Evolutionary conservation across 805 yeast genomes (phyloP).

Genomic region (Starmerella scarabaei): DNA sequence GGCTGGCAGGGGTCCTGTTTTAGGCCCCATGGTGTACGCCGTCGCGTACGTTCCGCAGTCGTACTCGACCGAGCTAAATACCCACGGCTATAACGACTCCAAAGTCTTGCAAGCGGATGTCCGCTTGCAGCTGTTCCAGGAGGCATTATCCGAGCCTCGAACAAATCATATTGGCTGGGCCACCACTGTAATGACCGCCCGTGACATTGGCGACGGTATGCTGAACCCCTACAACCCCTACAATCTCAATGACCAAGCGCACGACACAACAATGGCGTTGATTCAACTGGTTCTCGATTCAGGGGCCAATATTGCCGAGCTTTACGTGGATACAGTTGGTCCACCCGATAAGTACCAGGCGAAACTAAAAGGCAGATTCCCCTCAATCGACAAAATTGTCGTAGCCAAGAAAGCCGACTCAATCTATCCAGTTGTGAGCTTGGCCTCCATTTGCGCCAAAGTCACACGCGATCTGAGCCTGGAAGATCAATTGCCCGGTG

Average conservation of each 20-base stretch:
- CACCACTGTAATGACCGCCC: conserved; percentile 69
- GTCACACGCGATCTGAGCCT: conserved; percentile 76
- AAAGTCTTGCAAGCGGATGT: conserved; percentile 66
- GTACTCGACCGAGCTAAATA: conserved; percentile 38
- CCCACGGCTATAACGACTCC: conserved; percentile 84
- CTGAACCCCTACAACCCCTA: conserved; percentile 48
- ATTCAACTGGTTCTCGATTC: conserved; percentile 50
- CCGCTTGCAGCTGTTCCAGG: conserved; percentile 45
- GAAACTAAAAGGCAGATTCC: conserved; percentile 59
- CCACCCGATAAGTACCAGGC: conserved; percentile 77
- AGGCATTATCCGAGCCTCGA: conserved; percentile 1
- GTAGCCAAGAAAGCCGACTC: conserved; percentile 95
- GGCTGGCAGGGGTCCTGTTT: conserved; percentile 96
- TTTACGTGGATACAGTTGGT: conserved; percentile 93
- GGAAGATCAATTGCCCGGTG: conserved; percentile 22
- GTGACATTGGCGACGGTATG: conserved; percentile 85
- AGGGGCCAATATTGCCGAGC: conserved; percentile 54
- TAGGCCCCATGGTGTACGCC: conserved; percentile 97
- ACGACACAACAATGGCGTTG: conserved; percentile 75
- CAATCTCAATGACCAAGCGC: conserved; percentile 91
- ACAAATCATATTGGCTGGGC: conserved; percentile 68
- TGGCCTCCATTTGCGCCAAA: conserved; percentile 92
- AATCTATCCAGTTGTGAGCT: conserved; percentile 77
- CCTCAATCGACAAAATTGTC: conserved; percentile 46
- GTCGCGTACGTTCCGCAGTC: conserved; percentile 57